These are phyloP conservation scores for Trifolium repens DNA, from an alignment of 306 rosid genomes.

Conservation along the genomic window DNA sequence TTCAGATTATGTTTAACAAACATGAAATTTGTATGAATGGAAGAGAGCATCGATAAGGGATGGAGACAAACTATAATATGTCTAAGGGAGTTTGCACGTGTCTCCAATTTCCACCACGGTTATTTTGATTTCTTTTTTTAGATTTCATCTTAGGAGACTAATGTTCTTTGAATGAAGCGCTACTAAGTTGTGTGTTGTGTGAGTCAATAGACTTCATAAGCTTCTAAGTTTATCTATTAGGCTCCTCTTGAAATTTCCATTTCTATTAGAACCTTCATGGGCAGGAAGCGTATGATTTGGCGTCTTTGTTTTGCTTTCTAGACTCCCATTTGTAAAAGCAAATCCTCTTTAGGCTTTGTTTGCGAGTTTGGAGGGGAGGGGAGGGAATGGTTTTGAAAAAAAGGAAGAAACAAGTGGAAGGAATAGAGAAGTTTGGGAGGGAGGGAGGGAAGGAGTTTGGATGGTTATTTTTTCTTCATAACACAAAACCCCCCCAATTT, in stretches of 20 bases:
- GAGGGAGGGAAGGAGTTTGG: no score
- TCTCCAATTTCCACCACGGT: not conserved
- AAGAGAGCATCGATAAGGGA: constrained; percentile 10
- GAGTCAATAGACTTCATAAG: not conserved
- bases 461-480: no score
- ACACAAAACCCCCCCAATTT: no score
- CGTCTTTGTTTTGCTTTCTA: constrained; percentile 24
- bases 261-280: constrained; percentile 2
- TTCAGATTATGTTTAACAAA: not conserved
- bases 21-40: constrained; percentile 13
- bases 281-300: constrained; percentile 12
- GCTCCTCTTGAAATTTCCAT: not conserved
- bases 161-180: constrained; percentile 6
- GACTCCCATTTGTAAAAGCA: constrained; percentile 2
- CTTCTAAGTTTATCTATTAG: not conserved
- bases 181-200: not conserved
- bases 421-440: no score
- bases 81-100: constrained; percentile 13
- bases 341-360: not conserved
- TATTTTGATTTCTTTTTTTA: not conserved
- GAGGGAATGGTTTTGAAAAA: no score
- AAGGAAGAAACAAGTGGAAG: no score
- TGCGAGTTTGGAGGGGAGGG: no score
- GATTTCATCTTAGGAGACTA: not conserved
- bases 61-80: not conserved